Percentiles rank a stretch among this genome's conserved stretches.
These are phyloP conservation scores for Dunaliella sp. DNA, from an alignment of 139 green algal genomes.

Conservation along the genomic window DNA sequence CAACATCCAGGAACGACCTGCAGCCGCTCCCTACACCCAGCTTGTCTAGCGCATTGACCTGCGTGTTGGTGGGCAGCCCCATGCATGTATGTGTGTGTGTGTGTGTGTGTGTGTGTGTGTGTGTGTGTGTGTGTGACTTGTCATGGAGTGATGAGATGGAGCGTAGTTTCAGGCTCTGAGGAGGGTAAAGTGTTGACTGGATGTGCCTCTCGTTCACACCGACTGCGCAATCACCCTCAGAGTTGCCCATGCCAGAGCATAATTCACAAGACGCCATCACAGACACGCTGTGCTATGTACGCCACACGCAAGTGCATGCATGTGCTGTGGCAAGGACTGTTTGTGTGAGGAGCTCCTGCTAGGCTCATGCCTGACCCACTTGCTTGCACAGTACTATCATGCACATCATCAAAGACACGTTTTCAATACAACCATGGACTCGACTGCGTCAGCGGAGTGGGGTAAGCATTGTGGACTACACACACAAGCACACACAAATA, in stretches of 20 bases:
- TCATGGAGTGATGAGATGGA: background rate
- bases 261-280: too few relatives aligned
- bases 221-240: too few relatives aligned
- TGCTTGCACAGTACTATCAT: background rate
- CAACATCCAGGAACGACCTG: constrained; percentile 58
- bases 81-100: background rate
- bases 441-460: background rate
- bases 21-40: constrained; percentile 44
- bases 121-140: background rate
- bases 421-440: background rate
- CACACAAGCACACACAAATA: background rate
- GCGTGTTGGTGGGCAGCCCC: background rate
- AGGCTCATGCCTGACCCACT: too few relatives aligned
- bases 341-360: too few relatives aligned
- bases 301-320: too few relatives aligned
- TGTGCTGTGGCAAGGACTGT: too few relatives aligned
- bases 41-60: constrained; percentile 43
- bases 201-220: too few relatives aligned
- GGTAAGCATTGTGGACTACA: too few relatives aligned
- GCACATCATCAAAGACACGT: background rate
- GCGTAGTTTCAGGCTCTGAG: background rate
- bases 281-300: too few relatives aligned
- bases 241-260: too few relatives aligned
- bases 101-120: background rate
- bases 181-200: background rate